Conservation (phyloP, 2,329 filamentous ascomycete genomes). For the Aspergillus sp. region DNA sequence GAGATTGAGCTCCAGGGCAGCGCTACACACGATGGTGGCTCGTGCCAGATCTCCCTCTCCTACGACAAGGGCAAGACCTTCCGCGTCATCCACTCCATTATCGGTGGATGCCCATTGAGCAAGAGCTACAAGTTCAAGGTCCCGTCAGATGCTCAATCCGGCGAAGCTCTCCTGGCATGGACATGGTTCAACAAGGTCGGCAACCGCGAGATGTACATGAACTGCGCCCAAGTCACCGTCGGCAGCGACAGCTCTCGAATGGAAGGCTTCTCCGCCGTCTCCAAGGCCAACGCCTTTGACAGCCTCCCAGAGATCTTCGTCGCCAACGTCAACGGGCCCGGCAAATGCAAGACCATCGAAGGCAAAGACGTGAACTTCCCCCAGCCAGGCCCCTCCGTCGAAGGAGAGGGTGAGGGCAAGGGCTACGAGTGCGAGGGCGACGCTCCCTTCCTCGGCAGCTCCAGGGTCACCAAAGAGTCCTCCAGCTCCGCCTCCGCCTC, state of each 20-base stretch:
- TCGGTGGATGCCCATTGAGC: slow-evolving; percentile 56
- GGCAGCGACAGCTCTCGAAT: slow-evolving; percentile 19
- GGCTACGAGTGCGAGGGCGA: slow-evolving; percentile 35
- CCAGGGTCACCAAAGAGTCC: not conserved
- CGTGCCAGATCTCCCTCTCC: slow-evolving; percentile 73
- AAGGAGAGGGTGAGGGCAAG: slow-evolving; percentile 32
- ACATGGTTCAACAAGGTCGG: slow-evolving; percentile 75
- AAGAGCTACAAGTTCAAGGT: slow-evolving; percentile 65
- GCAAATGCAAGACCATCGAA: slow-evolving; percentile 58
- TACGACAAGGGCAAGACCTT: slow-evolving; percentile 71
- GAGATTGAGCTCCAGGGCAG: slow-evolving; percentile 64
- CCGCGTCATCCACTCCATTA: slow-evolving; percentile 65
- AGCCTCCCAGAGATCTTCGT: slow-evolving; percentile 67
- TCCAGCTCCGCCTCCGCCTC: slow-evolving; percentile 4
- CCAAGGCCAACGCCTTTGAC: slow-evolving; percentile 43
- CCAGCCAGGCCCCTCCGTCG: slow-evolving; percentile 59
- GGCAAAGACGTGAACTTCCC: slow-evolving; percentile 64
- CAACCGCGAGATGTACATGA: slow-evolving; percentile 86
- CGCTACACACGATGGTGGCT: slow-evolving; percentile 67
- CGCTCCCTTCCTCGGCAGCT: slow-evolving; percentile 31
- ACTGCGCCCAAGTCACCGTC: slow-evolving; percentile 72
- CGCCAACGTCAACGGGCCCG: slow-evolving; percentile 62
- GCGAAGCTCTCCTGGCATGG: slow-evolving; percentile 69
- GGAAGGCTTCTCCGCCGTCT: slow-evolving; percentile 11
- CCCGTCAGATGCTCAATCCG: slow-evolving; percentile 61